These are phyloP conservation scores for Huntiella omanensis DNA, from an alignment of 2,329 filamentous ascomycete genomes.

Conservation along the genomic window DNA sequence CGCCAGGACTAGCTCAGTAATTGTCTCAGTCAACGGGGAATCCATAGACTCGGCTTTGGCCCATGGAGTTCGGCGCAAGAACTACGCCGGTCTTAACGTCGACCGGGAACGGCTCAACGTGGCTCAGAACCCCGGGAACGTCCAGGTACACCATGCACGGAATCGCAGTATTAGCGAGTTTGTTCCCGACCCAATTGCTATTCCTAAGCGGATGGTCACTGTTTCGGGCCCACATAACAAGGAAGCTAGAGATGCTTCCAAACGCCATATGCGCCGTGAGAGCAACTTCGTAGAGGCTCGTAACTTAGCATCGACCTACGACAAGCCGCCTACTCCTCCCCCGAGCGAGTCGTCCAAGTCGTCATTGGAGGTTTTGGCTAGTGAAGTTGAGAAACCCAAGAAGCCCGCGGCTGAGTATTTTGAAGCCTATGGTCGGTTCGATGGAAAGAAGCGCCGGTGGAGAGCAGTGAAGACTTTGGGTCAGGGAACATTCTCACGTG, in stretches of 20 bases:
- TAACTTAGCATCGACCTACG: conserved; percentile 43
- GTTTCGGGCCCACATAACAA: conserved; percentile 43
- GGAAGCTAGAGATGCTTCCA: conserved; percentile 20
- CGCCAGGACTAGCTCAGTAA: conserved; percentile 19
- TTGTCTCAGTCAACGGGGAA: conserved; percentile 33
- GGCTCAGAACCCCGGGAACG: conserved; percentile 6
- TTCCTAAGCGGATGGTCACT: conserved; percentile 53
- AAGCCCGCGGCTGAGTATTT: conserved; percentile 41
- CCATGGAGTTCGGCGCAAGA: conserved; percentile 36
- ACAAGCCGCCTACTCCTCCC: conserved; percentile 59
- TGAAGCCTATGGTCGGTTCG: conserved; percentile 45
- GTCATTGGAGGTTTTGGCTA: conserved; percentile 20
- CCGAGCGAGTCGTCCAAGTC: conserved; percentile 51
- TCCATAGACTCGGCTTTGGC: conserved; percentile 30
- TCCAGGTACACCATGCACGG: conserved; percentile 31
- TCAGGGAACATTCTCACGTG: conserved; percentile 88
- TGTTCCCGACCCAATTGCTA: conserved; percentile 49
- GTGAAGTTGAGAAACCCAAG: conserved; percentile 23
- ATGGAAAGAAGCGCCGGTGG: conserved; percentile 58
- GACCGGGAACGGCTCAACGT: conserved; percentile 4
- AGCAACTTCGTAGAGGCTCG: conserved; percentile 61
- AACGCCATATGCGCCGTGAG: conserved; percentile 47
- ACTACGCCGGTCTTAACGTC: conserved; percentile 28
- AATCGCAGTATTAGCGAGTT: conserved; percentile 86
- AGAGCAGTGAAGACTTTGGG: conserved; percentile 64